Base-by-base conservation (phyloP, 1,139 yeast species). In the Magnusiomyces clavatus region DNA sequence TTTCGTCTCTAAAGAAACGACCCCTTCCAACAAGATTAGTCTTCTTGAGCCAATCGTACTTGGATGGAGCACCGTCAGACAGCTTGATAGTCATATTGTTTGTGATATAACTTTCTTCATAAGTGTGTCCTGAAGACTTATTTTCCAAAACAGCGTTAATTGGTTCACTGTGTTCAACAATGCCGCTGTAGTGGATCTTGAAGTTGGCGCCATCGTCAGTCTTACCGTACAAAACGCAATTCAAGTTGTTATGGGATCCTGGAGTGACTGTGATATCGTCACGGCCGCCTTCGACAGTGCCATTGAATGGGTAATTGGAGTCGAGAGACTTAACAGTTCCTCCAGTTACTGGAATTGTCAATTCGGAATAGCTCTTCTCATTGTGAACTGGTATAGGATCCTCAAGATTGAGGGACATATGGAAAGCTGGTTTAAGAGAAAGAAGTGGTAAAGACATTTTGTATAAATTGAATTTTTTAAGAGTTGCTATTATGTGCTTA, bases 1-100 rank as follows among this genome's bases (percentile, higher is more conserved):
- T 8, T 1, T 62, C 66, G 54, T 72, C 76, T 62, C 80, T 73
- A 42, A 75, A 62, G 58, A 79, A 78, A 57, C 82, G 71, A 41
- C 84, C 83, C 61, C 73, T 76, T 40, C 82, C 83, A 42, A 77
- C 46, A 49, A 78, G 68, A 54, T 70, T 75, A 58, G 74, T 73
- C 47, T 65, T 62, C 44, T 67, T 57, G 14, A 74, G 72, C 84
- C 84, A 80, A 51, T 68, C 60, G 63, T 71, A 76, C 59, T 72
- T 73, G 10, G 65, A 70, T 48, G 69, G 76, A 41, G 69, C 71
- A 10, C 62, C 61, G 16, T 68, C 69, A 57, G 73, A 78, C 42
- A 77, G 62, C 46, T 58, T 58, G 56, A 77, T 68, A n/a, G 57
- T 61, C 36, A 82, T 80, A 61, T 69, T 74, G 58, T 69, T 68